These are phyloP conservation scores for Jatropha curcas DNA, from an alignment of 345 rosid genomes.

Conservation along the genomic window DNA sequence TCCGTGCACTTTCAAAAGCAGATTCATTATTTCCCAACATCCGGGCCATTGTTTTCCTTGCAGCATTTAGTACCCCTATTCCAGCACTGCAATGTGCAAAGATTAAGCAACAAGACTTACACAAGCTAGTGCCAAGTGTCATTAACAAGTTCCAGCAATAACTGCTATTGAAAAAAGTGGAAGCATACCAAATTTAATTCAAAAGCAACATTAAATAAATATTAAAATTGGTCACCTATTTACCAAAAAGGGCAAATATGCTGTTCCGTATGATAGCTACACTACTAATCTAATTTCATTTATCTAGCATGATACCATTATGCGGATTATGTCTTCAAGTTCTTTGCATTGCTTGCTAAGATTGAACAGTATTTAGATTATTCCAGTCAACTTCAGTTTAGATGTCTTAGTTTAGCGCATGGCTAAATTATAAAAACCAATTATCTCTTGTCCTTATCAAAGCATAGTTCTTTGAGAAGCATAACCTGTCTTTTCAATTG, in stretches of 20 bases:
- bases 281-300: not conserved
- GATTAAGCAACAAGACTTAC: slow-evolving; percentile 22
- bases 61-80: slow-evolving; percentile 94
- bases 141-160: not conserved
- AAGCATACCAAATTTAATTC: not conserved
- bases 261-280: not conserved
- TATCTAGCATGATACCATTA: not conserved
- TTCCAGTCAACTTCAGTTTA: not conserved
- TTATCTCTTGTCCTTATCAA: not conserved
- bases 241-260: not conserved
- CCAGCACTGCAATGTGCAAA: slow-evolving; percentile 72
- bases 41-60: slow-evolving; percentile 97
- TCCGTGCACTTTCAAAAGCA: slow-evolving; percentile 87
- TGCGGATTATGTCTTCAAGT: not conserved
- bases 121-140: not conserved
- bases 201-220: not conserved
- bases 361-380: slow-evolving; percentile 5
- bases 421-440: not conserved
- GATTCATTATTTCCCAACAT: slow-evolving; percentile 84
- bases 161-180: not conserved
- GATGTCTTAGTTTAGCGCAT: not conserved
- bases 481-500: not conserved
- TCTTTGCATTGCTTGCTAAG: not conserved
- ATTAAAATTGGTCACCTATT: not conserved
- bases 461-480: not conserved